These are phyloP conservation scores for Rubus idaeus DNA, from an alignment of 306 rosid genomes.

Conservation along the genomic window DNA sequence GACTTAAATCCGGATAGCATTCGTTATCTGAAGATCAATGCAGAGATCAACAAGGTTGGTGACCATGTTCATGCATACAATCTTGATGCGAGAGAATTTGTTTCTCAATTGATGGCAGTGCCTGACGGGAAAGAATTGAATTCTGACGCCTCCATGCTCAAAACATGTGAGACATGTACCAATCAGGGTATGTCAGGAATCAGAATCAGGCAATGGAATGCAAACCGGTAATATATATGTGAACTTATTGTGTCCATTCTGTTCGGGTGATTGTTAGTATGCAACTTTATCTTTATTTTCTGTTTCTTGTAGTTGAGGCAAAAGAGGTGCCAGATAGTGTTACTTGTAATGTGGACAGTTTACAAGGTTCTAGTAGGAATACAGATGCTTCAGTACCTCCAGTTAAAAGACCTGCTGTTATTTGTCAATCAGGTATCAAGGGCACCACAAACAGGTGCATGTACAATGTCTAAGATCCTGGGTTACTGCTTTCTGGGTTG, in stretches of 20 bases:
- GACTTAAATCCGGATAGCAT: conserved; percentile 89
- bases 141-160: conserved; percentile 22
- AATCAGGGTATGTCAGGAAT: conserved; percentile 32
- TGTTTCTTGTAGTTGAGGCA: conserved; percentile 52
- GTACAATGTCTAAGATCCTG: conserved; percentile 9
- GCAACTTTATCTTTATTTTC: conserved; percentile 31
- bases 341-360: conserved; percentile 28
- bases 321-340: conserved; percentile 35
- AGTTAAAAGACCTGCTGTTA: conserved; percentile 65
- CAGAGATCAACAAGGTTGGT: conserved; percentile 72
- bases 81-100: conserved; percentile 84
- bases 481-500: background rate
- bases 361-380: conserved; percentile 34
- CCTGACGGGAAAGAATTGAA: conserved; percentile 45
- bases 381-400: conserved; percentile 49
- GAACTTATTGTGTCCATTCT: conserved; percentile 14
- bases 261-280: conserved; percentile 13
- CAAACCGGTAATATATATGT: conserved; percentile 41
- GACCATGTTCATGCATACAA: conserved; percentile 60
- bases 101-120: conserved; percentile 63
- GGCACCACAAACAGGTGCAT: conserved; percentile 15
- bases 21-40: conserved; percentile 74
- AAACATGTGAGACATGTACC: conserved; percentile 37
- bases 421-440: conserved; percentile 58
- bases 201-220: conserved; percentile 41